Base-by-base conservation (phyloP, 306 rosid species). In the Lathyrus sativus region DNA sequence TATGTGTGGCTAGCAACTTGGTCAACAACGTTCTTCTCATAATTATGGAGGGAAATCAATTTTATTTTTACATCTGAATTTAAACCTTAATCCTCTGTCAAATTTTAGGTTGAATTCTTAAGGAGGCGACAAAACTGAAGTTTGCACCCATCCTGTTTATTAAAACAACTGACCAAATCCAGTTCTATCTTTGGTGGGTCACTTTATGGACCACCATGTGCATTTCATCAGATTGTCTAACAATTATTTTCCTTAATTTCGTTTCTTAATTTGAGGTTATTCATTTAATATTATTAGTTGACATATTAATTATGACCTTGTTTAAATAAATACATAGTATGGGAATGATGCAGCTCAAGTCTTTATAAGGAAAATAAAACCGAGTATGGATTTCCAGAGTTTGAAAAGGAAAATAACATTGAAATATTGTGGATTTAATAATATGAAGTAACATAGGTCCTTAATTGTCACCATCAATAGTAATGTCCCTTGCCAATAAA, bases 131-230 rank as follows among this genome's bases (percentile, higher is more conserved):
- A 19, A 19, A 19, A 19, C 22, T 19, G 0, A 35, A 0, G 39
- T 35, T 35, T 7, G 8, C 9, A 43, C 48, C 48, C 48, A 43
- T 1, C 15, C 48, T 43, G 7, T 43, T 11, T 12, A 12, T 6
- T 44, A 44, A 44, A 78, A 69, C 54, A 77, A 61, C 74, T 31
- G 43, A 55, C 83, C 76, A 76, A 74, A 81, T 65, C 73, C 73
- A 56, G 68, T 8, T 15, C 54, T 41, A 22, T 62, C 71, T 49
- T 2, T 67, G 44, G 68, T 77, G 65, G 83, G 81, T 67, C 85
- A 74, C 35, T 41, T 39, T 51, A 51, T 38, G 45, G 65, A 29
- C 45, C 39, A 12, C 44, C 62, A 59, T 14, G 60, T 67, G 72
- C 58, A 43, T 70, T 44, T 51, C 41, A 68, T 45, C 74, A 28